Evolutionary conservation across 805 yeast species (phyloP), one percentile per base, ranked within the genome.

Genomic region (Yamadazyma insecticola): DNA sequence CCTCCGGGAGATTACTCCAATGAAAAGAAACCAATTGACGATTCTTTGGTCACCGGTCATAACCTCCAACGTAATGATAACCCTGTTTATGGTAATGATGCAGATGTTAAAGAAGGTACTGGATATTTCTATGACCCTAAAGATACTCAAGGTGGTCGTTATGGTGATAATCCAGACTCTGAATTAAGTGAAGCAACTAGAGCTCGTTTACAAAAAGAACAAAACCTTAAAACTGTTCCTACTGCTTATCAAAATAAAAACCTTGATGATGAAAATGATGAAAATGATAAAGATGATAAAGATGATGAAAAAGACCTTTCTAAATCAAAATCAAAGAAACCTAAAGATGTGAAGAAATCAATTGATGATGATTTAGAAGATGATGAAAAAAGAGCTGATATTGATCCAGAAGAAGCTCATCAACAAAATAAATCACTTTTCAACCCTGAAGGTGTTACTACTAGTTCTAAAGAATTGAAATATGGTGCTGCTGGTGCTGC

Each of bases 121-220:
- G 67, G 67, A 9, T 40, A 43, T 29, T 60, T 50, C 36, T 60
- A 45, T 35, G 55, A 58, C 29, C 65, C 67, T 9, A 47, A 40
- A 36, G 65, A 59, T 39, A 57, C 65, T 20, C 64, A 59, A 38
- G 62, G 61, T 16, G 60, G 63, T 13, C 30, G 30, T 25, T 41
- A 41, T 31, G 34, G 39, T 22, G 23, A 23, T 13, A 9, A 14
- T 13, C 10, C 27, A 6, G 16, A 9, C n/a, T 5, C 12, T 3
- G 13, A 12, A 5, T 24, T 26, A 12, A 18, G 24, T 11, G 45
- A 41, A 16, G 43, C 45, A 13, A 41, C 45, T 5, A 22, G 35
- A 14, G 39, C 37, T 19, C 23, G 32, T 12, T 29, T 32, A 11
- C 37, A 43, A 14, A 33, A 36, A n/a, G 31, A 40, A 10, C 36